phyloP scores from a whole-genome alignment of 2,329 filamentous ascomycete genomes.

The Penicillium sp. region DNA sequence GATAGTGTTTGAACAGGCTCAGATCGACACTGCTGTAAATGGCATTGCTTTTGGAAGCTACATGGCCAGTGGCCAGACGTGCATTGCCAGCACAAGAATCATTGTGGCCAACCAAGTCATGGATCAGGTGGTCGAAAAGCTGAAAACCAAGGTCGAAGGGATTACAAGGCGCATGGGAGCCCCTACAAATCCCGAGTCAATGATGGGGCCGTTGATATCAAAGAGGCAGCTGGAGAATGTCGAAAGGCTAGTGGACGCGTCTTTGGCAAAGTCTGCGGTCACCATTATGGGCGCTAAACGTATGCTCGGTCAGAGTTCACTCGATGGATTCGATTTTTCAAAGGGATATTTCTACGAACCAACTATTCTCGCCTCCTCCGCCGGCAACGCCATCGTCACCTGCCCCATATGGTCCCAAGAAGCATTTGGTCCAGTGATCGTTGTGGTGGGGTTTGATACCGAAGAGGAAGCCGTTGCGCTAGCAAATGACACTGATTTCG shows the following conservation, averaged over 20 bases:
- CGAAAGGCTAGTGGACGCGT: conserved; percentile 8
- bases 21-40: conserved; percentile 32
- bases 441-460: conserved; percentile 48
- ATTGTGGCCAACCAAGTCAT: conserved; percentile 51
- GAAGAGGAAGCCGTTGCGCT: conserved; percentile 50
- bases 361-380: conserved; percentile 10
- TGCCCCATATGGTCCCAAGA: conserved; percentile 43
- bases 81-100: conserved; percentile 57
- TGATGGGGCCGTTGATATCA: conserved; percentile 22
- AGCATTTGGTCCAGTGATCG: conserved; percentile 55
- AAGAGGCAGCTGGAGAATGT: conserved; percentile 14
- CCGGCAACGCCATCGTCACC: conserved; percentile 5
- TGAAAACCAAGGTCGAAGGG: conserved; percentile 52
- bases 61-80: conserved; percentile 58
- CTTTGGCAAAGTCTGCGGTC: conserved; percentile 1
- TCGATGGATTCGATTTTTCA: conserved; percentile 17
- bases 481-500: conserved; percentile 54
- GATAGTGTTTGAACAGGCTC: conserved; percentile 34
- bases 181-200: conserved; percentile 14
- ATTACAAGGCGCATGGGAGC: conserved; percentile 18
- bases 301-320: conserved; percentile 10
- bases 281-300: conserved; percentile 11
- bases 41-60: conserved; percentile 46
- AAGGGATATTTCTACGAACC: conserved; percentile 22
- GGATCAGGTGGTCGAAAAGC: conserved; percentile 40